phyloP scores from a whole-genome alignment of 2,329 filamentous ascomycete species.

The Thermomyces lanuginosus region DNA sequence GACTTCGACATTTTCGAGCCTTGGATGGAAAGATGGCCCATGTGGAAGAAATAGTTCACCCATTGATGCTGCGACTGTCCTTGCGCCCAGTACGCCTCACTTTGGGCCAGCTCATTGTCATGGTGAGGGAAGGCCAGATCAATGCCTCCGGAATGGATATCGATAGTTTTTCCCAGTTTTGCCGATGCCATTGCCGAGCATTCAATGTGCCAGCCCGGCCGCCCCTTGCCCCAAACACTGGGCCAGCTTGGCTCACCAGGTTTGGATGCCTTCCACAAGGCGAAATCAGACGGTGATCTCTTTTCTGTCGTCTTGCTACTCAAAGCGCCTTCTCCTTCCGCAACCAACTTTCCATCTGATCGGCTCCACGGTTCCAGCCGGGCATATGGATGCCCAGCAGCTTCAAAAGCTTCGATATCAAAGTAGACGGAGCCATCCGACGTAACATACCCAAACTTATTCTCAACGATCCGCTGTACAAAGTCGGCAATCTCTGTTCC shows the following conservation, averaged over 20 bases:
- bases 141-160: constrained; percentile 85
- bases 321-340: constrained; percentile 78
- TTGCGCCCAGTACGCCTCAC: constrained; percentile 59
- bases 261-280: constrained; percentile 85
- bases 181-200: constrained; percentile 92
- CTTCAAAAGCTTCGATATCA: constrained; percentile 74
- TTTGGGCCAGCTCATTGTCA: constrained; percentile 83
- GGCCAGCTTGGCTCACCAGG: constrained; percentile 82
- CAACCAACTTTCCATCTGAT: constrained; percentile 65
- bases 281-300: constrained; percentile 67
- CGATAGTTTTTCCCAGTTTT: constrained; percentile 67
- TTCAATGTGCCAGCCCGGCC: constrained; percentile 94
- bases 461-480: constrained; percentile 64
- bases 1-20: constrained; percentile 94
- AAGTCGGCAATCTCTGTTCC: constrained; percentile 74
- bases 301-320: constrained; percentile 47
- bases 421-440: constrained; percentile 83
- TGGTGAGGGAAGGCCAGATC: constrained; percentile 86
- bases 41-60: constrained; percentile 94
- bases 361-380: constrained; percentile 70
- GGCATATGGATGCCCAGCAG: constrained; percentile 69
- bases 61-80: constrained; percentile 44
- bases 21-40: constrained; percentile 78
- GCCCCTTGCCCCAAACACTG: constrained; percentile 70
- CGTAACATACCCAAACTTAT: constrained; percentile 66